Base-by-base conservation (phyloP, 495 filamentous ascomycete species). In the Rostrohypoxylon terebratum region DNA sequence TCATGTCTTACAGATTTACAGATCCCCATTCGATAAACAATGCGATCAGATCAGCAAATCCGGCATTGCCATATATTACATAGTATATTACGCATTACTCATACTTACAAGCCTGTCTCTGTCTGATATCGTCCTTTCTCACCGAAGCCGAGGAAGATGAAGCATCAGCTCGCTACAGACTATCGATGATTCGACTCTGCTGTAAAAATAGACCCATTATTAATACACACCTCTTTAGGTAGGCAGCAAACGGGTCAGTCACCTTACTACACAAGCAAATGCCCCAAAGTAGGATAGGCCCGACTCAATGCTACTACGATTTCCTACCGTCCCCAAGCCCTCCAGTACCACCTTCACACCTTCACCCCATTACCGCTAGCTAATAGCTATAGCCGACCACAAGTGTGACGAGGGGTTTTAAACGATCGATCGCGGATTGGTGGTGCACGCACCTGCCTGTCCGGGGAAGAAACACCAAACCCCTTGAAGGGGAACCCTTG, bases 281-380 rank as follows among this genome's bases (percentile, higher is more conserved):
- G 11, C 14, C 38, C 44, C 53, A 59, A 59, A 42, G 53, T 64
- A 48, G 47, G 59, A 68, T 59, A 68, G 69, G 69, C 59, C 69
- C 69, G 64, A 72, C 34, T 64, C 59, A 10, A 54, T 36, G 53
- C 16, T 21, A 55, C 51, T 10, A 25, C 38, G n/a, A 28, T 33
- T 21, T 4, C 38, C 38, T 42, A 42, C 25, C 20, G 40, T 23
- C 34, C 40, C 23, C 36, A 11, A 3, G 57, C 50, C 48, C 45
- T 50, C 53, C n/a, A n/a, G n/a, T n/a, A n/a, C n/a, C n/a, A n/a
- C n/a, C n/a, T n/a, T n/a, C 45, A 38, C 0, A 58, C 25, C 48
- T 53, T 4, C 4, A 53, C n/a, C n/a, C 13, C 5, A 25, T 25
- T 10, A 20, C 47, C 47, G 20, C 13, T n/a, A 14, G 10, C 21